Evolutionary conservation across 148 eudicot species (phyloP), one percentile per base, ranked within the genome.

Genomic region (Chenopodium suecicum): DNA sequence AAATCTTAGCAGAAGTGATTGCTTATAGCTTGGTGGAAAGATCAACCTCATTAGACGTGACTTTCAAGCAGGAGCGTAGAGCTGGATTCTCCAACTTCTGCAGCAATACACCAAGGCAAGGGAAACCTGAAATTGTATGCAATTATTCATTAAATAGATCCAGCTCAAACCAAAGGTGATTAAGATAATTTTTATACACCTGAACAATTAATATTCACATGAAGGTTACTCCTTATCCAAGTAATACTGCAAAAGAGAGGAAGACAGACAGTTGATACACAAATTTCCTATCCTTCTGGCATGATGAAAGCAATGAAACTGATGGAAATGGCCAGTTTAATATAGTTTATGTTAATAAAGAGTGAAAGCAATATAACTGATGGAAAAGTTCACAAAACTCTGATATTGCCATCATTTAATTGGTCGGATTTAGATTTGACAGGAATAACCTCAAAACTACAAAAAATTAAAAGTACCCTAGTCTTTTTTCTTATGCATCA

Each of bases 61-160:
- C 98, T 91, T 91, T 93, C 82, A 95, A 87, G 89, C 90, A 95
- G 81, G 91, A 86, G 69, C 98, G 96, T 75, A 95, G 81, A 41
- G 94, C 98, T 85, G 98, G 98, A 91, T 95, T 95, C 89, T 95
- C 98, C 89, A 95, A 88, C 85, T 92, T 93, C 78, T 95, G 98
- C 88, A 95, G 83, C 88, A 95, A 82, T 48, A 95, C 96, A 71
- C 98, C 98, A 79, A 95, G 96, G 85, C 90, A 92, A 84, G 98
- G 98, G 71, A 95, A 95, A 81, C 98, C 98, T 95, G 90, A 83
- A 77, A 85, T 79, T 78, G 75, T 41, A 79, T 70, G 14, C 76
- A 64, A 80, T 72, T 52, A 79, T 10, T 44, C 20, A 80, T 64
- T 19, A 56, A 54, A 73, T 17, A 4, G 67, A 78, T 31, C 41